Evolutionary conservation across 108 stramenopile species (phyloP).

Genomic region (Epithemia pelagica): DNA sequence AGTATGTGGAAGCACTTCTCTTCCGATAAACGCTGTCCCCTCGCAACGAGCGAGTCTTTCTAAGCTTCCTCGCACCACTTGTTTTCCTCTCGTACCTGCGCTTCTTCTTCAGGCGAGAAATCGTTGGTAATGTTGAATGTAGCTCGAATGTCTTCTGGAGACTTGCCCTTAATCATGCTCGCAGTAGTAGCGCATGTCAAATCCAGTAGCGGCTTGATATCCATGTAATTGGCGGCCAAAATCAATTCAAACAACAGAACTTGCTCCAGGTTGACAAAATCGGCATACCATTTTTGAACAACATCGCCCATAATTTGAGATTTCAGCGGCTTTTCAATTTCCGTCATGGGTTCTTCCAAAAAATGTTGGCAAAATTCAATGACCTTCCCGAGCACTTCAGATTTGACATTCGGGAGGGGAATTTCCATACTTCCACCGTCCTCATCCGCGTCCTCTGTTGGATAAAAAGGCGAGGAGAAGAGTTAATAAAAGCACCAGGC

Average conservation of each 20-base stretch:
- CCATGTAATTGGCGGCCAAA: conserved; percentile 98
- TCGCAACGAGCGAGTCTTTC: too few relatives aligned
- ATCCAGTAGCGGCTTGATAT: conserved; percentile 95
- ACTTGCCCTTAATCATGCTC: conserved; percentile 98
- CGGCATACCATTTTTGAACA: conserved; percentile 99
- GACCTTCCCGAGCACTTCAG: conserved; percentile 91
- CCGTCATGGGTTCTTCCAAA: conserved; percentile 92
- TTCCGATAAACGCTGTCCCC: too few relatives aligned
- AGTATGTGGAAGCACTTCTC: too few relatives aligned
- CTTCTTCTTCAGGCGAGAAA: conserved; percentile 99
- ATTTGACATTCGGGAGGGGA: conserved; percentile 98
- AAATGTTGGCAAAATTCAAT: conserved; percentile 98
- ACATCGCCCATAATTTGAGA: conserved; percentile 94
- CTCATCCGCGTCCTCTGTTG: conserved; percentile 67
- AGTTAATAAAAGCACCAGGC: background rate
- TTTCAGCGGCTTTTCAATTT: conserved; percentile 99
- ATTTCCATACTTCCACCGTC: conserved; percentile 91
- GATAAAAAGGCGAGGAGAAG: conserved; percentile 7
- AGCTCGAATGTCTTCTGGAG: conserved; percentile 95
- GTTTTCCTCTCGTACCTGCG: conserved; percentile 99
- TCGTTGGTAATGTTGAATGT: conserved; percentile 99
- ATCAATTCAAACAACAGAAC: conserved; percentile 98
- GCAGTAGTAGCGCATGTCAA: conserved; percentile 98
- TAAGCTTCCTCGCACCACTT: conserved; percentile 99
- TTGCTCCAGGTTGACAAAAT: conserved; percentile 97